Base-by-base conservation (phyloP, 257 asterid species). In the Apocynum venetum region DNA sequence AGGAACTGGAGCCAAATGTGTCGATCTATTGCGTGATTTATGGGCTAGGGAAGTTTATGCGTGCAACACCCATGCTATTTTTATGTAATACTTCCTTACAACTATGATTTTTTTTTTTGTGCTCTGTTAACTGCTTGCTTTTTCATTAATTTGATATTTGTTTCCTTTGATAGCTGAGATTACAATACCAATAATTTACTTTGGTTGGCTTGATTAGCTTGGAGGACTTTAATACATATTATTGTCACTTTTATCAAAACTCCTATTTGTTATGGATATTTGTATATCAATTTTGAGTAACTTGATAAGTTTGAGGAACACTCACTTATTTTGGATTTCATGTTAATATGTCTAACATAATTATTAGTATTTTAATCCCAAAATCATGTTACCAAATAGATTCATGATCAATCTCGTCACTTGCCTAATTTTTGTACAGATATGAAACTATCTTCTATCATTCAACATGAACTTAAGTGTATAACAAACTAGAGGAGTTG, bases 11-110 rank as follows among this genome's bases (percentile, higher is more conserved):
- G 84, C 96, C 71, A 90, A 95, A 83, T 98, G 99, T 63, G 99
- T 98, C 52, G 98, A 91, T 66, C 86, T 95, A 82, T 84, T 95
- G 76, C 98, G 90, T 46, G 92, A 90, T 79, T 94, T 84, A 83
- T 98, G 99, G 63, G 99, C 99, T 61, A 88, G 97, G 77, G 99
- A 95, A 86, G 98, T 95, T 65, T 95, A 95, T 83, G 99, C 99
- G n/a, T 95, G 98, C 86, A 41, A 97, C 76, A 91, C 97, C 47
- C 99, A 95, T 83, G 98, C 99, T 77, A 97, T 95, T 76, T 91
- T 95, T 80, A 95, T 98, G 98, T 91, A 73, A 82, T 40, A 36
- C 44, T 19, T 56, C 19, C 36, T 38, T 68, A 17, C 73, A 1
- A 20, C 1, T 6, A 63, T 4, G 2, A 19, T 4, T 4, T 56